These are phyloP conservation scores for Geotrichum macrosporum DNA, from an alignment of 1,139 yeast genomes.

Conservation along the genomic window DNA sequence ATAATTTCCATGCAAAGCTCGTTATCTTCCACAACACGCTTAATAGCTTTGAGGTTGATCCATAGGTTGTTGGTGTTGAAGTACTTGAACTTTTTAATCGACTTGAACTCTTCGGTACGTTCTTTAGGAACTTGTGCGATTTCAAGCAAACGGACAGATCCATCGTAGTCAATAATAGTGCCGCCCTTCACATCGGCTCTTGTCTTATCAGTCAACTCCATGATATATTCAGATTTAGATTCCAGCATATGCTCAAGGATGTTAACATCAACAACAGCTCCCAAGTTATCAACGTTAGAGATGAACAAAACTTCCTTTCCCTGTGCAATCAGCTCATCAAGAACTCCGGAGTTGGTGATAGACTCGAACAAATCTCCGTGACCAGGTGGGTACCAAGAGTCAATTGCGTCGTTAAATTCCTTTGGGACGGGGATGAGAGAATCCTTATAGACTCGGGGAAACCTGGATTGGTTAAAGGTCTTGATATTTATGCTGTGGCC, in stretches of 20 bases:
- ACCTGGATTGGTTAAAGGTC: slow-evolving; percentile 95
- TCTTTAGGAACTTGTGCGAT: slow-evolving; percentile 99
- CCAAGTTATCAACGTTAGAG: slow-evolving; percentile 96
- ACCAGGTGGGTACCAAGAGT: slow-evolving; percentile 98
- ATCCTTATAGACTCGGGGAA: slow-evolving; percentile 93
- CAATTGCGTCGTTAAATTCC: slow-evolving; percentile 64
- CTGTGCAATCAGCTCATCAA: slow-evolving; percentile 82
- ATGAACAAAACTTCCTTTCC: slow-evolving; percentile 95
- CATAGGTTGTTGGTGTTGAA: slow-evolving; percentile 97
- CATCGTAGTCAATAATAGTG: slow-evolving; percentile 93
- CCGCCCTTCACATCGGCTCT: slow-evolving; percentile 99
- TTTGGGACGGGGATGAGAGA: slow-evolving; percentile 92
- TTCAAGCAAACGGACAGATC: slow-evolving; percentile 89
- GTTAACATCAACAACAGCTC: slow-evolving; percentile 94
- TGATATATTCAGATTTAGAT: slow-evolving; percentile 86
- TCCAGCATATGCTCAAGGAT: slow-evolving; percentile 91
- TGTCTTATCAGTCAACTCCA: slow-evolving; percentile 98
- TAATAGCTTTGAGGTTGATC: slow-evolving; percentile 92
- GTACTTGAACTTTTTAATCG: slow-evolving; percentile 94
- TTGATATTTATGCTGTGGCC: slow-evolving; percentile 94
- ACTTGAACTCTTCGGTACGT: slow-evolving; percentile 96
- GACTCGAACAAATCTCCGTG: slow-evolving; percentile 97
- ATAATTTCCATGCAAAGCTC: slow-evolving; percentile 87
- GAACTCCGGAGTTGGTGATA: slow-evolving; percentile 82
- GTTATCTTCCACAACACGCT: slow-evolving; percentile 82